Evolutionary conservation across 208 protist genomes (phyloP).

Genomic region (Lotmaria passim): DNA sequence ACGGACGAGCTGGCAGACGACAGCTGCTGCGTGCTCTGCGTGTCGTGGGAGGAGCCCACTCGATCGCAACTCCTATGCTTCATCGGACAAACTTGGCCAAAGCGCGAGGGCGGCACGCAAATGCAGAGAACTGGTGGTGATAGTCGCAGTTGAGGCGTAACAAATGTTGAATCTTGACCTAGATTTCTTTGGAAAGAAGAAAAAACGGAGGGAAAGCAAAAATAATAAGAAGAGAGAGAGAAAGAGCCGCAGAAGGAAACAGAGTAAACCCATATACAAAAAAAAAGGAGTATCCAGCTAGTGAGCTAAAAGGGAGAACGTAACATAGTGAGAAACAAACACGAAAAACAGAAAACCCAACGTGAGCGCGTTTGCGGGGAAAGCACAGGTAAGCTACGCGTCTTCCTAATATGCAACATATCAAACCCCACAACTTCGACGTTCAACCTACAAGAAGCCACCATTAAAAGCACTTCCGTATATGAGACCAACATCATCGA

Average conservation of each 20-base stretch:
- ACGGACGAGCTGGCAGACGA: conserved; percentile 8
- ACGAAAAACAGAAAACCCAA: no score
- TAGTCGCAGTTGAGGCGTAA: not conserved
- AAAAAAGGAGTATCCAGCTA: no score
- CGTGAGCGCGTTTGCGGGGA: no score
- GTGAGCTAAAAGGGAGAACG: no score
- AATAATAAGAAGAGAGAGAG: not conserved
- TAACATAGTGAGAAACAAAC: no score
- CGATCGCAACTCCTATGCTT: not conserved
- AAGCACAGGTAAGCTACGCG: no score
- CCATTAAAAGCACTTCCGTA: no score
- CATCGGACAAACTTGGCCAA: not conserved
- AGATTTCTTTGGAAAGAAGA: not conserved
- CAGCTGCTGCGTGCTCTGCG: not conserved
- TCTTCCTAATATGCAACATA: no score
- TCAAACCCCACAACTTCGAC: no score
- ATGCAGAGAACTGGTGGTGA: not conserved
- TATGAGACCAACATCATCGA: no score
- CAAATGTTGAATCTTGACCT: not conserved
- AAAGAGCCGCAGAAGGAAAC: not conserved
- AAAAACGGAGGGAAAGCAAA: not conserved
- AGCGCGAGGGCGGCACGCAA: not conserved
- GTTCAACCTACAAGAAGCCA: no score
- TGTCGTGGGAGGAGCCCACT: not conserved
- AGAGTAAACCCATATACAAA: not conserved